phyloP scores from a whole-genome alignment of 2,329 filamentous ascomycete genomes.

The Berkeleyomyces rouxiae region DNA sequence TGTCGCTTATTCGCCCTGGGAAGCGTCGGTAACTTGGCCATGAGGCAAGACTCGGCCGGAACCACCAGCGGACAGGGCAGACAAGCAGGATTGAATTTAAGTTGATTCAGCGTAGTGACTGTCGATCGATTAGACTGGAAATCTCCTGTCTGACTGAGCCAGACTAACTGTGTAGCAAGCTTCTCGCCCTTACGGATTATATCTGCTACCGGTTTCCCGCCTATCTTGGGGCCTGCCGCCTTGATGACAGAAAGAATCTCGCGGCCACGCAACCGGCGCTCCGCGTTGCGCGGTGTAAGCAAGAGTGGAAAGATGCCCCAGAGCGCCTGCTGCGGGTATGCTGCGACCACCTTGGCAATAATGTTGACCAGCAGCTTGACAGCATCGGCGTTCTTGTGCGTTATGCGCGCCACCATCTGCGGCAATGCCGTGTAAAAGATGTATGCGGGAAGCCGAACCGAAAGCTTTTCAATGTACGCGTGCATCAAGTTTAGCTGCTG shows the following conservation, averaged over 20 bases:
- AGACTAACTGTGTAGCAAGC: constrained; percentile 64
- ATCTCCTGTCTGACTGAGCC: constrained; percentile 60
- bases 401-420: constrained; percentile 91
- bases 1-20: constrained; percentile 51
- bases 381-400: constrained; percentile 63
- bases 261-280: constrained; percentile 18
- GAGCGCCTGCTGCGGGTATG: constrained; percentile 78
- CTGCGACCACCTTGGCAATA: constrained; percentile 68
- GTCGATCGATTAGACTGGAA: constrained; percentile 53
- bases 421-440: constrained; percentile 72
- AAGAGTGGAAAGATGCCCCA: constrained; percentile 84
- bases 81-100: constrained; percentile 70
- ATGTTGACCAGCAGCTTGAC: constrained; percentile 63
- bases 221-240: constrained; percentile 6
- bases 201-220: constrained; percentile 25
- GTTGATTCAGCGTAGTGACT: constrained; percentile 53
- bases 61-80: constrained; percentile 77
- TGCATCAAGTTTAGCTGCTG: constrained; percentile 55
- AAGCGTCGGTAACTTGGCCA: constrained; percentile 58
- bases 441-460: constrained; percentile 53
- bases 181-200: constrained; percentile 67
- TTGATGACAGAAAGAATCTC: constrained; percentile 34
- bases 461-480: constrained; percentile 62
- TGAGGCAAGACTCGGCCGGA: constrained; percentile 71
- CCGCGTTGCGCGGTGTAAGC: constrained; percentile 49